A percentile compares a stretch with the other conserved stretches of the same genome.
phyloP scores from a whole-genome alignment of 2,329 filamentous ascomycete genomes.

The Botryotinia convoluta region DNA sequence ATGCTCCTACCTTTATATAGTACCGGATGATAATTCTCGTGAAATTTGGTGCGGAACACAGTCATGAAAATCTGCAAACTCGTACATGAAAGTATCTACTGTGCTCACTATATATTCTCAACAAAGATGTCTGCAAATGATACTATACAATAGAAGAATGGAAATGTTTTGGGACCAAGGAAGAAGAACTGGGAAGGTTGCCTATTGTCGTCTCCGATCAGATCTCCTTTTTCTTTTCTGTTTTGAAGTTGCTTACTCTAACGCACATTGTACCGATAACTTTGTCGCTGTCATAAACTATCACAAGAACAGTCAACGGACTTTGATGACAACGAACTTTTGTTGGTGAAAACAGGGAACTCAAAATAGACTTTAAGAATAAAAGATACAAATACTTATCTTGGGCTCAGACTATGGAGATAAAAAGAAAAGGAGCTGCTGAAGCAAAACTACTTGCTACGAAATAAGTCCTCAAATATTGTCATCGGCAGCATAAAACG shows the following conservation, averaged over 20 bases:
- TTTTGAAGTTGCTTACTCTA: too few species aligned
- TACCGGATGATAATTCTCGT: fast-evolving
- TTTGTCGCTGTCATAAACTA: not conserved
- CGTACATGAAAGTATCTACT: fast-evolving
- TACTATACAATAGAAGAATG: fast-evolving
- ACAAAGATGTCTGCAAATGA: not conserved
- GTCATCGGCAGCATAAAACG: not conserved
- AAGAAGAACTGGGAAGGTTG: not conserved
- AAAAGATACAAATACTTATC: fast-evolving
- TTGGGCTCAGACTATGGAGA: not conserved
- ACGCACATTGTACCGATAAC: fast-evolving
- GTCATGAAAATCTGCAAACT: not conserved
- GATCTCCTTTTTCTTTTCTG: too few species aligned
- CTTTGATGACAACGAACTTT: not conserved
- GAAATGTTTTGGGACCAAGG: fast-evolving
- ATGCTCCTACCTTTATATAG: not conserved
- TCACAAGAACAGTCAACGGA: not conserved
- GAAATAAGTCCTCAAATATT: not conserved
- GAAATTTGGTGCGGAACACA: fast-evolving
- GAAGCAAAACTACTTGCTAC: not conserved
- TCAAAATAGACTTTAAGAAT: fast-evolving
- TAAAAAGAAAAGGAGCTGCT: fast-evolving
- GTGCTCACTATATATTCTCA: not conserved
- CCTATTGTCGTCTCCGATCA: not conserved
- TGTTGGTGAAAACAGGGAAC: not conserved